Conservation (phyloP, 371 early-diverging fungal genomes). For the Syncephalastrum monosporum region DNA sequence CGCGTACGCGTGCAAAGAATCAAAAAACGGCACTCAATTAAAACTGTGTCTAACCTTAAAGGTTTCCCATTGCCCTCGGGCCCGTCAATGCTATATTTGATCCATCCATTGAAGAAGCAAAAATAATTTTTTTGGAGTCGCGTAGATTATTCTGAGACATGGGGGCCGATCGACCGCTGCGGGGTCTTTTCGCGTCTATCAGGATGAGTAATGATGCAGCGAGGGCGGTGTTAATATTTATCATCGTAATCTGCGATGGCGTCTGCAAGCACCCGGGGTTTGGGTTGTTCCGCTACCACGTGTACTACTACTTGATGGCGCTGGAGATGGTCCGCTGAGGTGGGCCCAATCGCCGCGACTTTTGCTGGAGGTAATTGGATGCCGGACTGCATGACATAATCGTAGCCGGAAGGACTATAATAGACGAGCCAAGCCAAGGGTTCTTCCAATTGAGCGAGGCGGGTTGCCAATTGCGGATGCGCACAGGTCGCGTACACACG, state of each 20-base stretch:
- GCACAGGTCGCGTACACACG: constrained; percentile 44
- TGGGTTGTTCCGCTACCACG: constrained; percentile 43
- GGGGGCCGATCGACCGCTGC: too few species aligned
- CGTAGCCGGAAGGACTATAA: constrained; percentile 64
- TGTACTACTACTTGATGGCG: constrained; percentile 18
- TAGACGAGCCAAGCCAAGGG: constrained; percentile 45
- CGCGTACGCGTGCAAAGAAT: too few species aligned
- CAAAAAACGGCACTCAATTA: too few species aligned
- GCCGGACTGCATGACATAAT: constrained; percentile 24
- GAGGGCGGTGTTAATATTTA: not conserved
- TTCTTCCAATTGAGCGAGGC: constrained; percentile 11
- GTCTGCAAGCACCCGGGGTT: constrained; percentile 29
- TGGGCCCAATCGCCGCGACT: constrained; percentile 57
- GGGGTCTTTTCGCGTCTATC: too few species aligned
- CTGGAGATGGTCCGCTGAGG: constrained; percentile 42
- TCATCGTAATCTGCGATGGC: constrained; percentile 26
- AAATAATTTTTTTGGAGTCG: too few species aligned
- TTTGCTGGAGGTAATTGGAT: constrained; percentile 7
- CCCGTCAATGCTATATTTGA: too few species aligned
- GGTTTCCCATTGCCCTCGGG: too few species aligned
- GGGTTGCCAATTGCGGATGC: constrained; percentile 12
- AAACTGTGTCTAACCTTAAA: too few species aligned
- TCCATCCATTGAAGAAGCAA: too few species aligned
- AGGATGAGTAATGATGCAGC: too few species aligned
- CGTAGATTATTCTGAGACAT: too few species aligned